Base-by-base conservation (phyloP, 306 rosid genomes). In the Malus fusca region DNA sequence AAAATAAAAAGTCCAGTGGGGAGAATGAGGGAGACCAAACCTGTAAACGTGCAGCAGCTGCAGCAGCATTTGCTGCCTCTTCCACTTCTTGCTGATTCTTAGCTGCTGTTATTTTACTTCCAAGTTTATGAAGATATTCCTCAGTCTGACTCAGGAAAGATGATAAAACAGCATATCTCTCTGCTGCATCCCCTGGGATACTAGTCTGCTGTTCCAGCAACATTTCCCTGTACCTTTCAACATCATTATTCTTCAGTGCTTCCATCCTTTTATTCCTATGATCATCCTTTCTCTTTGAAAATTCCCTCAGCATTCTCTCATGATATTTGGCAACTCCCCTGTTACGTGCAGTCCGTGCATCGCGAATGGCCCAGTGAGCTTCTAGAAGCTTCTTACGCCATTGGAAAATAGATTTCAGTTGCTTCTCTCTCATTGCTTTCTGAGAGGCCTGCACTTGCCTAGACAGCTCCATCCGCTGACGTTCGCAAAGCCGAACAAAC, bases 321-420 rank as follows among this genome's bases (percentile, higher is more conserved):
- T 95, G 98, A 88, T 90, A 95, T 84, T 95, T 95, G 26, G 97
- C 98, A 84, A 95, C 98, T 69, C 98, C 98, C 63, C 97, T 89
- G 66, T 92, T 95, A 71, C 97, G 97, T 66, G 97, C 93, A 84
- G 91, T 95, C 44, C 97, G 92, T 59, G 98, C 97, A 81, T 95
- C 98, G 69, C 98, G 98, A 67, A 95, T 89, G 69, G 90, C 87
- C 98, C 98, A 95, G 72, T 95, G 98, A 43, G 88, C 87, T 88
- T 95, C 98, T 72, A 95, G 97, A 84, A 95, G 96, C 84, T 90
- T 95, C 83, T 95, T 95, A 66, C 97, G 97, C 98, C 98, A 95
- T 60, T 84, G 93, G 80, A 95, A 95, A 75, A 92, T 90, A 55
- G 98, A 88, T 87, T 95, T 95, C 64, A 95, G 88, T 83, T 95